Conservation (phyloP, 1,284 basidiomycete species). For the Pyrrhoderma noxium region DNA sequence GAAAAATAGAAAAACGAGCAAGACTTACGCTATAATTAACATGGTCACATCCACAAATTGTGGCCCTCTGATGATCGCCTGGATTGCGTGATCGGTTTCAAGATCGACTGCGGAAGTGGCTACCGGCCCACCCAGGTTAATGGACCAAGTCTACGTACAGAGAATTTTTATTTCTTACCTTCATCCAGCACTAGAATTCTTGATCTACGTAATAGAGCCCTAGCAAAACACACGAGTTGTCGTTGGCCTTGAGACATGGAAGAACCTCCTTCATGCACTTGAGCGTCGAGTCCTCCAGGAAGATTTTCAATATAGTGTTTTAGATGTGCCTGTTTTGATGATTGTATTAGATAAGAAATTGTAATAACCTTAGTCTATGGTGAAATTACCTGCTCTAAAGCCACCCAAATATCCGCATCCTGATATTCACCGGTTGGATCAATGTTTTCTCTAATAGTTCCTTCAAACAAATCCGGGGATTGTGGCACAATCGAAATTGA, state of each 20-base stretch:
- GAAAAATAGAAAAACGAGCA: background rate
- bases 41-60: conserved; percentile 70
- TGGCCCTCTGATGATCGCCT: conserved; percentile 71
- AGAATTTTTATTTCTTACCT: conserved; percentile 38
- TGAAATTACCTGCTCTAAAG: conserved; percentile 65
- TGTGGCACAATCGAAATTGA: conserved; percentile 89
- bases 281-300: conserved; percentile 68
- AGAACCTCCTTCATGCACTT: conserved; percentile 73
- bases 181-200: conserved; percentile 90
- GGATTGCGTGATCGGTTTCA: conserved; percentile 83
- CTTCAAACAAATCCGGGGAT: conserved; percentile 75
- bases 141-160: background rate
- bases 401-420: conserved; percentile 79
- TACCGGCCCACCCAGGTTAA: no score
- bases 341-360: background rate
- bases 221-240: conserved; percentile 78
- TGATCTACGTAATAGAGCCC: conserved; percentile 65
- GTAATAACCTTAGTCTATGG: conserved; percentile 22
- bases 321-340: conserved; percentile 39
- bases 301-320: conserved; percentile 68
- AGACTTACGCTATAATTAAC: conserved; percentile 69
- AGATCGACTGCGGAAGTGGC: conserved; percentile 83
- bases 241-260: conserved; percentile 83
- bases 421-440: conserved; percentile 67
- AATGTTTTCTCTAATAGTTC: conserved; percentile 79